These are phyloP conservation scores for Apiotrichum sp. DNA, from an alignment of 1,284 basidiomycete species.

Conservation along the genomic window DNA sequence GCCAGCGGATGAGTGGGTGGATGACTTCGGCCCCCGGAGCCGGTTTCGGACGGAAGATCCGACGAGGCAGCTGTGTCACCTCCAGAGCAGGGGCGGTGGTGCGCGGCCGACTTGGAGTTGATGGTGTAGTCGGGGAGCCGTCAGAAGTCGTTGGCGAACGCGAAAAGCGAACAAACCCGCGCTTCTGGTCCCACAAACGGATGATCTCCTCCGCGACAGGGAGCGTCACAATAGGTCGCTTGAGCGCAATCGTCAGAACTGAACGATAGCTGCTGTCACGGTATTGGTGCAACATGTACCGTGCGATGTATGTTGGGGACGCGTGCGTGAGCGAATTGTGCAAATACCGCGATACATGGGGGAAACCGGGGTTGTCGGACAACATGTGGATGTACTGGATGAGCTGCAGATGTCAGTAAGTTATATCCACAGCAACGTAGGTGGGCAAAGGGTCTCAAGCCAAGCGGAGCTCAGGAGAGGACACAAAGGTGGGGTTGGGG, in stretches of 20 bases:
- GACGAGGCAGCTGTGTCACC: constrained; percentile 32
- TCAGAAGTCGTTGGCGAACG: neutral
- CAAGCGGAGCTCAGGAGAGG: too few species aligned
- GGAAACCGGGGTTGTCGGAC: constrained; percentile 58
- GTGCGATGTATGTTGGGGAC: constrained; percentile 24
- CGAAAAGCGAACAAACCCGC: constrained; percentile 12
- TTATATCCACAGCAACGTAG: too few species aligned
- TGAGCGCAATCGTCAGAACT: constrained; percentile 24
- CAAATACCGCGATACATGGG: constrained; percentile 54
- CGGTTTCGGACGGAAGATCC: constrained; percentile 32
- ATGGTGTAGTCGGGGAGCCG: neutral
- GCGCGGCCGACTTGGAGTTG: neutral
- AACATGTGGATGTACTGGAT: constrained; percentile 65
- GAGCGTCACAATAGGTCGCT: constrained; percentile 32
- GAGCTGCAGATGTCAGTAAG: constrained; percentile 50
- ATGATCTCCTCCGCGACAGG: constrained; percentile 27
- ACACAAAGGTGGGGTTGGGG: too few species aligned
- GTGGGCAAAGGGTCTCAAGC: too few species aligned
- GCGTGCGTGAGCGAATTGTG: constrained; percentile 51
- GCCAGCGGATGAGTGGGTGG: constrained; percentile 43
- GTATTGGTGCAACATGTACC: constrained; percentile 33
- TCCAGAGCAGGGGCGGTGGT: neutral
- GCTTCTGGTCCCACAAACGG: constrained; percentile 27
- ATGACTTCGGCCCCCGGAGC: constrained; percentile 9
- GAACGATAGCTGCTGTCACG: constrained; percentile 14